These are phyloP conservation scores for Vitis cinerea DNA, from an alignment of 164 flowering plant species.

Conservation along the genomic window DNA sequence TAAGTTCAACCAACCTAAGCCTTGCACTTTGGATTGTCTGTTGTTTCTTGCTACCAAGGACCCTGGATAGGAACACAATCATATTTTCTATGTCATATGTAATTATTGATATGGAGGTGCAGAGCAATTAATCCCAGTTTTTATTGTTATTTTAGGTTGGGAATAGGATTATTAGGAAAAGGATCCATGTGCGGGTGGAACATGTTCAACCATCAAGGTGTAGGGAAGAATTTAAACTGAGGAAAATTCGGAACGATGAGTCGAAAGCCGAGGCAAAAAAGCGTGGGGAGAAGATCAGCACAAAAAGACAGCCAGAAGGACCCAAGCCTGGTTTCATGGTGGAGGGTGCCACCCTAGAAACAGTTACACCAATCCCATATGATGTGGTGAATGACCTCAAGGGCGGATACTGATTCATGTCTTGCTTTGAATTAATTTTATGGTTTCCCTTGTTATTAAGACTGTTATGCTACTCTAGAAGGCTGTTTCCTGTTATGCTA, in stretches of 20 bases:
- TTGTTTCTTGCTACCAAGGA: no score
- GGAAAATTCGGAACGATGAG: slow-evolving; percentile 55
- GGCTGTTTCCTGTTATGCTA: no score
- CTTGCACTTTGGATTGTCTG: no score
- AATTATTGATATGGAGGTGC: no score
- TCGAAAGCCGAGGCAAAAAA: slow-evolving; percentile 76
- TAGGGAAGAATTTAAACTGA: slow-evolving; percentile 51
- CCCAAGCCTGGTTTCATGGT: slow-evolving; percentile 38
- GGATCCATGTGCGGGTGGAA: slow-evolving; percentile 79
- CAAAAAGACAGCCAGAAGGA: slow-evolving; percentile 33
- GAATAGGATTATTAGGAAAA: slow-evolving; percentile 64
- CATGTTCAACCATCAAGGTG: slow-evolving; percentile 78
- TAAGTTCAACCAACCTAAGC: no score
- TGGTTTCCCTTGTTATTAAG: no score
- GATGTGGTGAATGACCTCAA: slow-evolving; percentile 10
- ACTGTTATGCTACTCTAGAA: background rate
- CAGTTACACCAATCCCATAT: slow-evolving; percentile 36
- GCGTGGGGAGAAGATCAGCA: slow-evolving; percentile 53
- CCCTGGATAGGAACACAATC: no score
- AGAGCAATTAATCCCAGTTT: no score
- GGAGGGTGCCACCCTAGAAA: slow-evolving; percentile 35
- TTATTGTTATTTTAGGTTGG: slow-evolving; percentile 40
- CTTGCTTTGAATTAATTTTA: no score
- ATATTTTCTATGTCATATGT: no score
- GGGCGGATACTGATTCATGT: background rate